Conservation (phyloP, 768 basidiomycete species). For the Lactarius hatsudake region DNA sequence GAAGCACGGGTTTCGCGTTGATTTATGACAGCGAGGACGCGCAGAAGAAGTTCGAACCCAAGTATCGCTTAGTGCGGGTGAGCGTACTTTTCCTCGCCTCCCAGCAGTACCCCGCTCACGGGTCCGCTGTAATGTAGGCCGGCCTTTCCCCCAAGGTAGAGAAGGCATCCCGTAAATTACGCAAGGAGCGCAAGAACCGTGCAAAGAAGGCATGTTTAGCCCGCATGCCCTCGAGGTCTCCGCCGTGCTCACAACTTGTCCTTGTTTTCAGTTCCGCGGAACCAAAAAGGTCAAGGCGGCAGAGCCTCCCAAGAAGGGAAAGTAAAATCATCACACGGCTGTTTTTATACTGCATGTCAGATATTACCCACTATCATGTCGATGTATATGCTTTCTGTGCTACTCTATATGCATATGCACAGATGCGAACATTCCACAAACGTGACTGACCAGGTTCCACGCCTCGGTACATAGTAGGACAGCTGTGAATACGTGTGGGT, state of each 20-base stretch:
- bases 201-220: conserved; percentile 85
- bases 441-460: neutral
- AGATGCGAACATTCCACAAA: conserved; percentile 10
- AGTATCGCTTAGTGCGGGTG: conserved; percentile 91
- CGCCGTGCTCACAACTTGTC: neutral
- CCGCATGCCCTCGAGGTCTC: neutral
- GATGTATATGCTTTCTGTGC: conserved; percentile 39
- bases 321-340: conserved; percentile 49
- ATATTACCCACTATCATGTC: conserved; percentile 40
- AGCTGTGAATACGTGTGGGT: conserved; percentile 24
- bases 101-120: neutral
- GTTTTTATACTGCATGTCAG: conserved; percentile 40
- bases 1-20: conserved; percentile 94
- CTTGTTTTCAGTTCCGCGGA: conserved; percentile 75
- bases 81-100: conserved; percentile 36
- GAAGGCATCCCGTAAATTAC: conserved; percentile 92
- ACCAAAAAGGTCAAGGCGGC: conserved; percentile 94
- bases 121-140: conserved; percentile 42
- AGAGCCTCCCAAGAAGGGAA: conserved; percentile 89
- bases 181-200: conserved; percentile 99
- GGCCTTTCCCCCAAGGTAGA: conserved; percentile 76
- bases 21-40: conserved; percentile 95
- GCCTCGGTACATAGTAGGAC: conserved; percentile 14
- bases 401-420: conserved; percentile 35
- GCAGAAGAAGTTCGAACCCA: conserved; percentile 97